Evolutionary conservation across 2,329 filamentous ascomycete genomes (phyloP), one percentile per base, ranked within the genome.

Genomic region (Xylariomycetidae sp.): DNA sequence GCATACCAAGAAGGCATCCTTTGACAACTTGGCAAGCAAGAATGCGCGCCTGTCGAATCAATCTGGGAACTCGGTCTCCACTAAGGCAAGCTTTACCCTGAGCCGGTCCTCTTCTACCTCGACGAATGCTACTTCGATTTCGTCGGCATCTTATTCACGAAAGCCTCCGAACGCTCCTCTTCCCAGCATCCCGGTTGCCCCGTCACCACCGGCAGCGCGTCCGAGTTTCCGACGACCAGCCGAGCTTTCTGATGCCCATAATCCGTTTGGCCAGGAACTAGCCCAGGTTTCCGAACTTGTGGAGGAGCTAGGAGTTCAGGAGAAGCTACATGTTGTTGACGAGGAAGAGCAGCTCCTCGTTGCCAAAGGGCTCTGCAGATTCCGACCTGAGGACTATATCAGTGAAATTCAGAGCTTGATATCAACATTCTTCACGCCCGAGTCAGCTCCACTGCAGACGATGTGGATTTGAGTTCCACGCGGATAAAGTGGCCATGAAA

Each of bases 221-320:
- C 38, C 46, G 20, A 38, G 37, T 49, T 51, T 42, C 42, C 50
- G 40, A 37, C 50, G 48, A 39, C 36, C 46, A 51, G 37, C 50
- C 48, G 45, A 54, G 25, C 35, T 33, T 31, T 20, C 37, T 10
- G 46, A 51, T 44, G 37, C 41, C 23, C 61, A 62, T 35, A 66
- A 67, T 57, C 90, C 90, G 0, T 97, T 97, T 51, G 87, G 87
- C 33, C 81, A 83, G 31, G 92, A 98, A 62, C 69, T 97, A 33
- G 88, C 87, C 36, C 85, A 97, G 62, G 86, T 97, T 16, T 88
- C 88, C 33, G 92, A 97, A 62, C 75, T 96, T 12, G 90, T 84
- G 0, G 92, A 97, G 63, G 89, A 96, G 61, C 90, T 88, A 48
- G 79, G 80, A 26, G 70, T 79, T 18, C 72, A 74, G 42, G 71